Conservation (phyloP, 1,139 yeast genomes). For the Blastobotrys persicus region DNA sequence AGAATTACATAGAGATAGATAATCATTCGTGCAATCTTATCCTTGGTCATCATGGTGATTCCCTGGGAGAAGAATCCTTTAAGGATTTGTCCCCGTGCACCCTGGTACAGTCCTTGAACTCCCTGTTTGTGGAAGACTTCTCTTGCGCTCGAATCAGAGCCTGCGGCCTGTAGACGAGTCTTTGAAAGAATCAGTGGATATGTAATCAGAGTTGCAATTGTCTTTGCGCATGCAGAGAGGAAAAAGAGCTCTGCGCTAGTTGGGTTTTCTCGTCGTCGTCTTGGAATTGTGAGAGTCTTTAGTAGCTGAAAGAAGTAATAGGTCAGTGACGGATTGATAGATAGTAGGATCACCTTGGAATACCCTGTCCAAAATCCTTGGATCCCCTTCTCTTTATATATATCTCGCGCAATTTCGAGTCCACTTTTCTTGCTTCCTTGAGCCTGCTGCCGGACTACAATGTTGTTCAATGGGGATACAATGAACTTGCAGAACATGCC, state of each 20-base stretch:
- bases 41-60: conserved; percentile 39
- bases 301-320: conserved; percentile 42
- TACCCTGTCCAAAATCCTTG: conserved; percentile 76
- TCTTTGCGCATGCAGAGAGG: conserved; percentile 37
- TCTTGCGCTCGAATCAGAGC: conserved; percentile 8
- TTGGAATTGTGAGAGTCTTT: conserved; percentile 28
- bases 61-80: conserved; percentile 40
- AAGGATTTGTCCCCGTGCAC: conserved; percentile 41
- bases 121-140: conserved; percentile 53
- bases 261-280: conserved; percentile 32
- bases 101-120: conserved; percentile 65
- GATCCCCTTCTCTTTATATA: conserved; percentile 58
- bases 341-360: conserved; percentile 64
- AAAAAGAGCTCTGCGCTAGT: conserved; percentile 31
- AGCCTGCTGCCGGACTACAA: conserved; percentile 37
- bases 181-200: conserved; percentile 49
- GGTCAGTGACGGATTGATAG: conserved; percentile 75
- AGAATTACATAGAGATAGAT: conserved; percentile 26
- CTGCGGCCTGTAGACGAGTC: conserved; percentile 75
- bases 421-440: conserved; percentile 20
- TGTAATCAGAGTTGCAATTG: conserved; percentile 36
- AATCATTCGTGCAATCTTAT: conserved; percentile 33
- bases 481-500: conserved; percentile 38
- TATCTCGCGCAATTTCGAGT: conserved; percentile 43
- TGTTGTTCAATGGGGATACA: conserved; percentile 35